These are phyloP conservation scores for Xylariaceae sp. DNA, from an alignment of 2,329 filamentous ascomycete species.

Conservation along the genomic window DNA sequence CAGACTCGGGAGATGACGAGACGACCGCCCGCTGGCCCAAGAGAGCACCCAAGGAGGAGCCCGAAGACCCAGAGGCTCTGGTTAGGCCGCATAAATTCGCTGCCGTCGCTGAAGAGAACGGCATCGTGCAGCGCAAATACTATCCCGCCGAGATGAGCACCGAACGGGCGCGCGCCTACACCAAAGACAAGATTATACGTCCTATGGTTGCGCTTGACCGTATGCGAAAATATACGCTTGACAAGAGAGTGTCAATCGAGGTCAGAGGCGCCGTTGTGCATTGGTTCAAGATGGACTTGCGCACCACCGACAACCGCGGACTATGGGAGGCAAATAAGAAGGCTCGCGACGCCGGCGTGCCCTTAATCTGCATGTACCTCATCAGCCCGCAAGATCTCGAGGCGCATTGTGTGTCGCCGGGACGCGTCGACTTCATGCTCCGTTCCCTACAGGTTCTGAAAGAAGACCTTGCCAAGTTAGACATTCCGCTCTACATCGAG, in stretches of 20 bases:
- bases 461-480: slow-evolving; percentile 59
- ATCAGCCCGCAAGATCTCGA: slow-evolving; percentile 79
- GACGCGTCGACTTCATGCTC: slow-evolving; percentile 76
- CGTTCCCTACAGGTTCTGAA: slow-evolving; percentile 62
- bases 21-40: too few species aligned
- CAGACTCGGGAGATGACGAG: too few species aligned
- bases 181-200: slow-evolving; percentile 59
- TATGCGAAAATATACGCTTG: slow-evolving; percentile 44
- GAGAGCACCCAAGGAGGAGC: slow-evolving; percentile 28
- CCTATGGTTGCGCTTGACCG: slow-evolving; percentile 62
- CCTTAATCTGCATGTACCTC: slow-evolving; percentile 72
- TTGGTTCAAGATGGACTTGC: slow-evolving; percentile 85
- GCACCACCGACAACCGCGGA: slow-evolving; percentile 67
- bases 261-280: slow-evolving; percentile 65
- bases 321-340: slow-evolving; percentile 61
- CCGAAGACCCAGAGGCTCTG: slow-evolving; percentile 28
- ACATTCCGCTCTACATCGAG: slow-evolving; percentile 75
- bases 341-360: slow-evolving; percentile 62
- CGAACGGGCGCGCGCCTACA: slow-evolving; percentile 69
- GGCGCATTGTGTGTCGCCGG: slow-evolving; percentile 68
- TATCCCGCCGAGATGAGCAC: slow-evolving; percentile 87
- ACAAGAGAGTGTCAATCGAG: slow-evolving; percentile 51
- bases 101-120: slow-evolving; percentile 46
- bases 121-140: slow-evolving; percentile 66
- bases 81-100: slow-evolving; percentile 44